phyloP scores from a whole-genome alignment of 2,329 filamentous ascomycete genomes.

The Exutisphaerella laricina region DNA sequence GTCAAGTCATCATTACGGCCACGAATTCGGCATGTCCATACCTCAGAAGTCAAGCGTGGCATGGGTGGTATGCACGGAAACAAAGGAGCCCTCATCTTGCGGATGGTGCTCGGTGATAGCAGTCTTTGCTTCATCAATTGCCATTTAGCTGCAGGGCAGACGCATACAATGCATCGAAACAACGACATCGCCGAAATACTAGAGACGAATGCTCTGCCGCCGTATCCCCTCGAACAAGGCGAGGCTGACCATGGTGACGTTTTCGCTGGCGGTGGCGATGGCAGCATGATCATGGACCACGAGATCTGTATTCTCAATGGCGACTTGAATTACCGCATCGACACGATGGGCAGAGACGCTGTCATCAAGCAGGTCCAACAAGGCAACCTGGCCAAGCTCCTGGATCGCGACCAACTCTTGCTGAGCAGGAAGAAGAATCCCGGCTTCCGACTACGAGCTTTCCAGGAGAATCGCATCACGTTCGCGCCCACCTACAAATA shows the following conservation, averaged over 20 bases:
- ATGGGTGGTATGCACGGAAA: conserved; percentile 96
- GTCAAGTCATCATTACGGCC: conserved; percentile 73
- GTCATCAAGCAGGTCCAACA: conserved; percentile 80
- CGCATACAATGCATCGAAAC: conserved; percentile 83
- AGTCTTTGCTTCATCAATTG: conserved; percentile 97
- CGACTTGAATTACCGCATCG: conserved; percentile 96
- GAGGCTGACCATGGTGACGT: conserved; percentile 61
- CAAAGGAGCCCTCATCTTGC: conserved; percentile 86
- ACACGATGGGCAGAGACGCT: conserved; percentile 90
- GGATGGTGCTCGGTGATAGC: conserved; percentile 90
- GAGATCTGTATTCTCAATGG: conserved; percentile 97
- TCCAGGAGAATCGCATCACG: conserved; percentile 82
- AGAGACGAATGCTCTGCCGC: conserved; percentile 68
- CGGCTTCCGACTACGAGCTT: conserved; percentile 78
- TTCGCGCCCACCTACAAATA: conserved; percentile 99
- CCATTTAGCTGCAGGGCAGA: conserved; percentile 90
- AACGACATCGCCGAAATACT: conserved; percentile 88
- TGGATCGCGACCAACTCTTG: conserved; percentile 89
- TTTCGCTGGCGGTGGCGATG: conserved; percentile 88
- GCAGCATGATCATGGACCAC: conserved; percentile 89
- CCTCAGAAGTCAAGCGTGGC: conserved; percentile 84
- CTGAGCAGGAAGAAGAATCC: conserved; percentile 85
- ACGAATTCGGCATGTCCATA: conserved; percentile 70
- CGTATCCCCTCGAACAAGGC: conserved; percentile 46
- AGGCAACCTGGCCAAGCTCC: conserved; percentile 74